Percentiles rank a stretch among this genome's conserved stretches.
Conservation (phyloP, 495 filamentous ascomycete species). For the Neurospora hispaniola region DNA sequence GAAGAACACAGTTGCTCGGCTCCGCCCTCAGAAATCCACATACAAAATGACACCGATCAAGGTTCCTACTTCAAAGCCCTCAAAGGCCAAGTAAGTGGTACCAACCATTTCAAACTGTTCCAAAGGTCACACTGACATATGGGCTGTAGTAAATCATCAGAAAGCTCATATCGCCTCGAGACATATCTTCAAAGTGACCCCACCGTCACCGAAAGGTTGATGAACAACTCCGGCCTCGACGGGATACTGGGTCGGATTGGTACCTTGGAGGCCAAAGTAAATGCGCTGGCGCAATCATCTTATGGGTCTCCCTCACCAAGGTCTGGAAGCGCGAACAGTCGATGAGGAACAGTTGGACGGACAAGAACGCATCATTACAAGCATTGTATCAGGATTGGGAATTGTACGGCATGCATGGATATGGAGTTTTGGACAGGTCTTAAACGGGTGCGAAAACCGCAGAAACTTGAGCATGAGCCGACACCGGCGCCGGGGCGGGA, state of each 20-base stretch:
- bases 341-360: neutral
- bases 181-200: conserved; percentile 9
- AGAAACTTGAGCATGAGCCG: neutral
- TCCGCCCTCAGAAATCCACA: neutral
- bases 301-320: neutral
- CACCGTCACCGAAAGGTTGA: conserved; percentile 11
- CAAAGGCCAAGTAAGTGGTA: conserved; percentile 12
- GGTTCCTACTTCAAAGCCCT: conserved; percentile 1
- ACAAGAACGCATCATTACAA: neutral
- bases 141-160: neutral
- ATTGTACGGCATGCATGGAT: neutral
- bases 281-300: conserved; percentile 6
- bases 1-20: neutral
- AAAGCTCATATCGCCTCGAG: conserved; percentile 7
- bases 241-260: conserved; percentile 1
- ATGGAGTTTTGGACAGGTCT: neutral
- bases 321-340: neutral
- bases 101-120: neutral
- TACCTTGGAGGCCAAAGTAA: conserved; percentile 1
- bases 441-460: neutral
- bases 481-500: neutral
- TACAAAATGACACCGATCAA: conserved; percentile 1
- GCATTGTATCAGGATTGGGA: neutral
- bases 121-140: neutral
- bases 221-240: neutral